These are phyloP conservation scores for Backusella parvicylindrica DNA, from an alignment of 192 early-diverging fungal genomes.

Conservation along the genomic window DNA sequence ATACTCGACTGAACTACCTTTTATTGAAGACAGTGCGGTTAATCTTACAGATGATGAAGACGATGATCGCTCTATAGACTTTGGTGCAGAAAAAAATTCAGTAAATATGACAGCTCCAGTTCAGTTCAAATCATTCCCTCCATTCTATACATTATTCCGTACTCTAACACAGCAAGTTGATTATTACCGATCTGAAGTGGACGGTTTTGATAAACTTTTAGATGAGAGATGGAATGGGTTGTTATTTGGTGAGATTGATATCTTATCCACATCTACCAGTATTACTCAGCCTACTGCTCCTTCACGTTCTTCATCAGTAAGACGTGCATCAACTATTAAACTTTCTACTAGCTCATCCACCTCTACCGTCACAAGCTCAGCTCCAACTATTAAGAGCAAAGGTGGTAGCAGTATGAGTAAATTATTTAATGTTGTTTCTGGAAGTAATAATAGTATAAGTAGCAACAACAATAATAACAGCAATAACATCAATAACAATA, in stretches of 20 bases:
- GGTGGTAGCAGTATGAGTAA: background rate
- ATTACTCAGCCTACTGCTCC: background rate
- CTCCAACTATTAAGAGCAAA: background rate
- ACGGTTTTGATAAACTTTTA: slow-evolving; percentile 57
- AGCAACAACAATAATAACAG: background rate
- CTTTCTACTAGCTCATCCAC: background rate
- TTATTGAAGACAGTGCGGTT: background rate
- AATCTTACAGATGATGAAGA: slow-evolving; percentile 27
- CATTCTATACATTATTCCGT: slow-evolving; percentile 62
- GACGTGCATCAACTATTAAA: background rate
- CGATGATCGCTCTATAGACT: slow-evolving; percentile 41
- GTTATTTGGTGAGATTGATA: slow-evolving; percentile 8
- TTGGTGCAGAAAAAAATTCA: slow-evolving; percentile 21
- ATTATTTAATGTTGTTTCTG: background rate
- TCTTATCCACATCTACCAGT: background rate
- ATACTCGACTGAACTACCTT: background rate
- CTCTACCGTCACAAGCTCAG: background rate
- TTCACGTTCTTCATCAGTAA: background rate
- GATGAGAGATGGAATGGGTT: slow-evolving; percentile 45
- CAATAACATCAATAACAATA: background rate
- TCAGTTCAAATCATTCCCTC: slow-evolving; percentile 53
- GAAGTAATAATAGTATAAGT: background rate
- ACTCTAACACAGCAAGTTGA: slow-evolving; percentile 66
- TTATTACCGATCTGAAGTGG: slow-evolving; percentile 55
- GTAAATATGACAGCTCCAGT: slow-evolving; percentile 17